Base-by-base conservation (phyloP, 306 rosid genomes). In the Lagenaria siceraria region DNA sequence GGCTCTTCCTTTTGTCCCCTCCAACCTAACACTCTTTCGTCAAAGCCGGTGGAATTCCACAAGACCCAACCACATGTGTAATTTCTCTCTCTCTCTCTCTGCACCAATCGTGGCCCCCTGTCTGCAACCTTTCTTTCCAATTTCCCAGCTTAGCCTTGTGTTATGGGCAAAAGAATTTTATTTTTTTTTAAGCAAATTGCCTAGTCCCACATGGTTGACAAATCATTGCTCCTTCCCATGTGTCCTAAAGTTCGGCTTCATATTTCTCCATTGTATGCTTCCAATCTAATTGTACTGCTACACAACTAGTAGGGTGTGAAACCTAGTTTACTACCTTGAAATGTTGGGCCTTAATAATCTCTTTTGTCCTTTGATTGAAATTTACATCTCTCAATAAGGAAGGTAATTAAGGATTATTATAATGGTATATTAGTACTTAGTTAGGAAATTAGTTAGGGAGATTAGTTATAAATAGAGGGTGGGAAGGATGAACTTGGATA, bases 1-100 rank as follows among this genome's bases (percentile, higher is more conserved):
- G 89, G 90, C 90, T 79, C 56, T 82, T 86, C 83, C 84, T 79
- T 78, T 86, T 88, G 98, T 91, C 88, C 76, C 87, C 87, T 74
- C 5, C 60, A 72, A 72, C 77, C 77, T 49, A 72, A 72, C 60
- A 72, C 77, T 49, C 36, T 48, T 49, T 72, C 77, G 36, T 72
- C 77, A 48, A 72, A 75, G 85, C 77, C 66, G 63, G 79, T 80
- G 65, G 78, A 68, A 75, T 72, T 72, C 77, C 77, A 72, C 77
- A 29, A 72, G 22, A 48, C 59, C 14, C 76, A 70, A 70, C 38
- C 76, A 71, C 35, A 69, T 24, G 36, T 43, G 22, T 71, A 69
- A 11, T 70, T 35, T 72, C 24, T 48, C 76, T 36, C 51, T 65
- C 43, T 63, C 46, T 62, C 72, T 64, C 75, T 69, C 24, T 70